Base-by-base conservation (phyloP, 2,329 filamentous ascomycete genomes). In the Xylaria sp. region DNA sequence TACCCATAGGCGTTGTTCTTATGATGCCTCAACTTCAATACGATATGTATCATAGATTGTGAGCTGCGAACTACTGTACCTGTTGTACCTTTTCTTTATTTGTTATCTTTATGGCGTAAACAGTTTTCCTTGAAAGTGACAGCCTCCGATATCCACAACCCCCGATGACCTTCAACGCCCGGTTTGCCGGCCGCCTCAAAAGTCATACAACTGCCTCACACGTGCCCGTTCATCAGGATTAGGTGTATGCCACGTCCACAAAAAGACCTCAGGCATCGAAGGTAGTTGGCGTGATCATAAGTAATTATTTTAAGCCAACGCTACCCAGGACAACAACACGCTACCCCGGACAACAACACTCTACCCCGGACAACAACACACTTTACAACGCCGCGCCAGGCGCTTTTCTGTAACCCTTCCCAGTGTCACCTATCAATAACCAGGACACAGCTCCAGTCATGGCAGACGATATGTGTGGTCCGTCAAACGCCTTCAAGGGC, bases 401-500 rank as follows among this genome's bases (percentile, higher is more conserved):
- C 9, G 8, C 3, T 34, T 34, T 3, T 34, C 29, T 7, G 29
- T 13, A 13, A n/a, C n/a, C n/a, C n/a, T n/a, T n/a, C n/a, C n/a
- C n/a, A n/a, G n/a, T n/a, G n/a, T n/a, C n/a, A n/a, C n/a, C n/a
- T n/a, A n/a, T n/a, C n/a, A n/a, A n/a, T n/a, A 34, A 34, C 29
- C 3, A 7, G 29, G 29, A 4, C 9, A 13, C 29, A 13, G 8
- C 29, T 34, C 9, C 29, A 34, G 9, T 34, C 37, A 78, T 78
- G 75, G 66, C 72, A 8, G 72, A 76, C 54, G 66, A 64, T 47
- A 59, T 90, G 51, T 92, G 89, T 69, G 88, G 89, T 54, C 88
- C 89, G 17, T 89, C 89, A 11, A 91, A 89, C 72, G 81, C 88
- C 59, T 81, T 90, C 48, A 89, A 91, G 71, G 87, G 82, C 66